These are phyloP conservation scores for Geotrichum europaeum DNA, from an alignment of 1,139 yeast species.

Conservation along the genomic window DNA sequence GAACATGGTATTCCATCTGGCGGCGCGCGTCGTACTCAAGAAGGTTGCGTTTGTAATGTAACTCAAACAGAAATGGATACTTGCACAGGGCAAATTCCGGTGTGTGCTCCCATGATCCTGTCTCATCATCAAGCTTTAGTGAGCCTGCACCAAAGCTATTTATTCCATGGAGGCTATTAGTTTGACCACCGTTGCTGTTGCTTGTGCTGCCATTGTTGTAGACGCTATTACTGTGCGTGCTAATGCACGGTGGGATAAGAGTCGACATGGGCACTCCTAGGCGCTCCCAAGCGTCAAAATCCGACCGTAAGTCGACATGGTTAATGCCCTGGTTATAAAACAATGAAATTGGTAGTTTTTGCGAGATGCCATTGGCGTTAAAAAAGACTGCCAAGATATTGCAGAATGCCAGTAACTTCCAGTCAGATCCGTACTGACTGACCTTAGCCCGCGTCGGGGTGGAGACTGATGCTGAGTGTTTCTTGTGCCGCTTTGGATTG, in stretches of 20 bases:
- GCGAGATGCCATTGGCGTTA: slow-evolving; percentile 45
- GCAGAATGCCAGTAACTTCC: slow-evolving; percentile 71
- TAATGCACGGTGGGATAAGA: background rate
- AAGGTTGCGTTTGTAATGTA: slow-evolving; percentile 38
- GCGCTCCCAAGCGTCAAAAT: slow-evolving; percentile 77
- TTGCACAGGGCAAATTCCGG: slow-evolving; percentile 50
- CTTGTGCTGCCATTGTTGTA: background rate
- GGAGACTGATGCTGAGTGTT: background rate
- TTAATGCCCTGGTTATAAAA: slow-evolving; percentile 83
- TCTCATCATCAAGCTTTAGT: slow-evolving; percentile 11
- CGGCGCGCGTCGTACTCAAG: slow-evolving; percentile 77
- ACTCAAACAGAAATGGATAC: slow-evolving; percentile 68
- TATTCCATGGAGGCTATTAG: background rate
- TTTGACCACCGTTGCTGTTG: background rate
- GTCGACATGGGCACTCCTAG: slow-evolving; percentile 18
- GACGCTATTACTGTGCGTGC: background rate
- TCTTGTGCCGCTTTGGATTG: background rate
- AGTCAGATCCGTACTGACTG: slow-evolving; percentile 67
- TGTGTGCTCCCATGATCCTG: background rate
- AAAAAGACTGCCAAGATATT: slow-evolving; percentile 50
- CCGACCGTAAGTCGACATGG: slow-evolving; percentile 65
- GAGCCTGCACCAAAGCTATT: slow-evolving; percentile 3
- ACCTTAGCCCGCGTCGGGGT: slow-evolving; percentile 40
- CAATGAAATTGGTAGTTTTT: slow-evolving; percentile 43
- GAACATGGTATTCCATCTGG: slow-evolving; percentile 78